Base-by-base conservation (phyloP, 2,329 filamentous ascomycete genomes). In the Nectriaceae sp. region DNA sequence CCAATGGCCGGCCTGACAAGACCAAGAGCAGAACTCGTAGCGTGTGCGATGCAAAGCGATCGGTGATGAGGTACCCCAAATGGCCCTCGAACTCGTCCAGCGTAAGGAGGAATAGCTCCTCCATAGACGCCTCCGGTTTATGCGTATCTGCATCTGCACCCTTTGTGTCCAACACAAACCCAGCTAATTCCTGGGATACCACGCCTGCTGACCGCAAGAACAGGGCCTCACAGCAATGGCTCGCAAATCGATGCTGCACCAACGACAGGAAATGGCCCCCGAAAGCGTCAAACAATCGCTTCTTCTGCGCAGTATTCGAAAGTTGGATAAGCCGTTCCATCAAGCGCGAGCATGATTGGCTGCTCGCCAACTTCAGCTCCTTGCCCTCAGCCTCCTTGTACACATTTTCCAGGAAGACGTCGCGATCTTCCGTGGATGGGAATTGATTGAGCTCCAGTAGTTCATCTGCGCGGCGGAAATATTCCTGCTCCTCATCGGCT, bases 221-320 rank as follows among this genome's bases (percentile, higher is more conserved):
- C 24, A 99, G 79, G 21, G 90, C 90, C 73, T 99, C 94, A 67
- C 92, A 97, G 72, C 93, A 97, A 74, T 99, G 94, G 52, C 92
- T 96, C 4, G 94, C 94, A 64, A 99, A 99, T 16, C 94, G 88
- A 72, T 99, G 94, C 67, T 95, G 92, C 43, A 97, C 85, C 21
- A 99, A 80, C 61, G 92, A 87, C 49, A 93, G 75, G 70, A 97
- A 96, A 70, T 97, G 89, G 26, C 88, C 86, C 18, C 78, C 85
- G 68, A 97, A 97, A 38, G 88, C 90, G 56, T 83, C 82, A 67
- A 97, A 97, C 18, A 99, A 73, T 40, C 79, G 79, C 76, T 96
- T 96, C 69, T 96, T 86, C 72, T 97, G 94, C 16, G 75, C 74
- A 24, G 87, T 79, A 26, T 83, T 87, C 21, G 90, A 93, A 54